A percentile compares a stretch with the other conserved stretches of the same genome.
Evolutionary conservation across 2,329 filamentous ascomycete species (phyloP).

Genomic region (Ophiostoma populinum): DNA sequence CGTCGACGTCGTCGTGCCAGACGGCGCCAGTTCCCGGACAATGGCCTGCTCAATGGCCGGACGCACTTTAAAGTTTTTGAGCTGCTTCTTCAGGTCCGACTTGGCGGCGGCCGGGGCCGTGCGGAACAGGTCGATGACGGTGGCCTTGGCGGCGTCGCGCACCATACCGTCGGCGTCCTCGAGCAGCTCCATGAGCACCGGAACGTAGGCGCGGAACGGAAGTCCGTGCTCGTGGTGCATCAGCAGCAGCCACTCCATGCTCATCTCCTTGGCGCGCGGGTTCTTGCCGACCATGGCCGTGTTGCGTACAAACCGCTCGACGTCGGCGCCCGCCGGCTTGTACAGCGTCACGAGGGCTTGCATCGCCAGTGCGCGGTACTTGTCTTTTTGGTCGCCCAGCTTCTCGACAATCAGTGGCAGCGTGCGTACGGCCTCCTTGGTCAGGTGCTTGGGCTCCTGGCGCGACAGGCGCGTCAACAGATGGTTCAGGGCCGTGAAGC

Average conservation of each 20-base stretch:
- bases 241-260: constrained; percentile 73
- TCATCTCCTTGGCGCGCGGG: constrained; percentile 65
- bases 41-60: constrained; percentile 75
- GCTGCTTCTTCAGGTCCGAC: constrained; percentile 71
- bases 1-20: constrained; percentile 17
- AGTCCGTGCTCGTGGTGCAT: constrained; percentile 70
- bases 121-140: constrained; percentile 75
- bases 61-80: constrained; percentile 69
- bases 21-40: constrained; percentile 51
- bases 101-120: constrained; percentile 70
- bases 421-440: constrained; percentile 52
- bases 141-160: constrained; percentile 65
- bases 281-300: constrained; percentile 66
- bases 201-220: constrained; percentile 70
- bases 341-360: constrained; percentile 67
- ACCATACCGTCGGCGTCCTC: constrained; percentile 84
- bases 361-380: constrained; percentile 55
- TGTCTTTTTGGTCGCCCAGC: constrained; percentile 77
- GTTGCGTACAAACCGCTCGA: constrained; percentile 66
- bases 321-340: constrained; percentile 48
- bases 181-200: constrained; percentile 64
- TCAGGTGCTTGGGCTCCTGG: constrained; percentile 60
- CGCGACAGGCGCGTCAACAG: constrained; percentile 71
- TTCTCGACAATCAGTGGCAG: constrained; percentile 66
- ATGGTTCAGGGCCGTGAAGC: constrained; percentile 76